Percentiles rank a stretch among this genome's conserved stretches.
These are phyloP conservation scores for Castanopsis chinensis DNA, from an alignment of 306 rosid genomes.

Conservation along the genomic window DNA sequence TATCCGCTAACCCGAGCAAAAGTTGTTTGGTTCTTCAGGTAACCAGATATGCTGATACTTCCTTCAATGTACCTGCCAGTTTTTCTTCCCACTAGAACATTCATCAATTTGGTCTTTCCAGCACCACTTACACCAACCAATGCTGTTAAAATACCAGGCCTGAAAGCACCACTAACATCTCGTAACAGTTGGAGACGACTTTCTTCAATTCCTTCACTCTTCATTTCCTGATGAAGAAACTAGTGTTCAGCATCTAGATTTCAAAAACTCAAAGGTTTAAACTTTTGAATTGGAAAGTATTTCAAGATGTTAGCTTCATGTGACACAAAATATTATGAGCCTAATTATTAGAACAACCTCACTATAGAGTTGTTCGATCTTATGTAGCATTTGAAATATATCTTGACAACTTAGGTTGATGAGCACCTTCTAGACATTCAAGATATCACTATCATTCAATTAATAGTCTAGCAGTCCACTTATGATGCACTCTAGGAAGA, in stretches of 20 bases:
- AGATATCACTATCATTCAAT: background rate
- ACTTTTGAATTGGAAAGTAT: background rate
- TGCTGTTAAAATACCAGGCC: conserved; percentile 52
- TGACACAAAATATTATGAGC: background rate
- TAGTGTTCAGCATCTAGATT: background rate
- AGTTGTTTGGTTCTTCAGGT: conserved; percentile 49
- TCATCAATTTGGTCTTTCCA: conserved; percentile 61
- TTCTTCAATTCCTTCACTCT: conserved; percentile 36
- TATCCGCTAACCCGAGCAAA: conserved; percentile 49
- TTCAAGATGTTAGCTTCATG: background rate
- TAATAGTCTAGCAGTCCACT: background rate
- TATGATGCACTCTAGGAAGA: background rate
- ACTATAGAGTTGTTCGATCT: background rate
- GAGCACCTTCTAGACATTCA: background rate
- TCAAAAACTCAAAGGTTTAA: background rate
- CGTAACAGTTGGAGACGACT: conserved; percentile 37
- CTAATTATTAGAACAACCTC: background rate
- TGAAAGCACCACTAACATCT: conserved; percentile 49
- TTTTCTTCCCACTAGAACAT: conserved; percentile 56
- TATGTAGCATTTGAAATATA: background rate
- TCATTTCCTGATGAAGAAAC: conserved; percentile 37
- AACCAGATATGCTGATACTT: conserved; percentile 48
- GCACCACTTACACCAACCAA: conserved; percentile 59
- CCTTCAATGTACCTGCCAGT: conserved; percentile 51
- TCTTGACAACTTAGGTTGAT: background rate